Evolutionary conservation across 2,329 filamentous ascomycete species (phyloP).

Genomic region (Pyricularia sp.): DNA sequence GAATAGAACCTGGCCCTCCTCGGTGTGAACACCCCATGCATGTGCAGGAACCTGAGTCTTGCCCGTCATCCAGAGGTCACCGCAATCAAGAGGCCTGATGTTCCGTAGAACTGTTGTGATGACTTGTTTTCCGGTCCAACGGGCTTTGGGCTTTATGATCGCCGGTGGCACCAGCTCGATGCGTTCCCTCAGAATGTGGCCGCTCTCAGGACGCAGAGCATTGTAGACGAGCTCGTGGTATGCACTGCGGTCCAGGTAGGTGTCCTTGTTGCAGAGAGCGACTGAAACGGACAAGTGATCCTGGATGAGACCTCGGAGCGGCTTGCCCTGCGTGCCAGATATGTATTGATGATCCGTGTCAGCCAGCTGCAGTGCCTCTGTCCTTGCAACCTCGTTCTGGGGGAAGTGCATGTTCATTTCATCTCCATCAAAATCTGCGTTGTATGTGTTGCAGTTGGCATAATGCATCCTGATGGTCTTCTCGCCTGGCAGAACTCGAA

Average conservation of each 20-base stretch:
- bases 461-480: constrained; percentile 99
- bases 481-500: constrained; percentile 81
- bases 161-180: constrained; percentile 72
- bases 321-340: constrained; percentile 84
- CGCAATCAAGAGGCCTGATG: constrained; percentile 64
- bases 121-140: constrained; percentile 96
- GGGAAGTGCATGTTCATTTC: constrained; percentile 99
- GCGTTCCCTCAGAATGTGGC: constrained; percentile 70
- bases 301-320: constrained; percentile 89
- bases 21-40: constrained; percentile 62
- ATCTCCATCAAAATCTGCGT: constrained; percentile 97
- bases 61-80: constrained; percentile 65
- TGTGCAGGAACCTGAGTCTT: constrained; percentile 67
- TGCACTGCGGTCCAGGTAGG: constrained; percentile 74
- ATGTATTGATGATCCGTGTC: constrained; percentile 97
- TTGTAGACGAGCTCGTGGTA: constrained; percentile 93
- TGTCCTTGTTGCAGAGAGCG: constrained; percentile 79
- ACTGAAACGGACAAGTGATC: constrained; percentile 96
- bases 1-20: constrained; percentile 73
- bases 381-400: constrained; percentile 86
- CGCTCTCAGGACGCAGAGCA: constrained; percentile 77
- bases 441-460: constrained; percentile 98
- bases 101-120: constrained; percentile 90
- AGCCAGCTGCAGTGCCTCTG: constrained; percentile 84
- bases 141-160: constrained; percentile 62